Base-by-base conservation (phyloP, 768 basidiomycete genomes). In the Calvatia gigantea region DNA sequence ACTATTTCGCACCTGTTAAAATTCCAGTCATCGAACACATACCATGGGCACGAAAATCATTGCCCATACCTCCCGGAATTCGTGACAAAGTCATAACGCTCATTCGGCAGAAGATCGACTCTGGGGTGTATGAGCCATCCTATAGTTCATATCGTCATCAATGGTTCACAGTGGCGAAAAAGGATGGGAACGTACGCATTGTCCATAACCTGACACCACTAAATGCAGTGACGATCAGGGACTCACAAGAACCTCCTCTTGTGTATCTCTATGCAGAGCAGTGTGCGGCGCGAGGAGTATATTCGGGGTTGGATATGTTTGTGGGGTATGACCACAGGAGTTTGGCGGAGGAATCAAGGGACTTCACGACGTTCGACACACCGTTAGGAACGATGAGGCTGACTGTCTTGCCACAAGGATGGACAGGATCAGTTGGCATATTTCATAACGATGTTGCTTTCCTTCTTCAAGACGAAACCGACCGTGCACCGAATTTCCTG, bases 141-240 rank as follows among this genome's bases (percentile, higher is more conserved):
- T 63, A 70, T 7, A 68, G 69, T 0, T 68, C 69, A 0, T 78
- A 77, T 50, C 59, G 68, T 4, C 69, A 69, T 0, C 35, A 62
- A 2, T 75, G 73, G 74, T 76, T 77, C 45, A 66, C 63, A 27
- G 72, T 76, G 0, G 23, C 67, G 0, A 77, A 77, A 59, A 71
- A 72, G 44, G 66, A 63, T 58, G 57, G 71, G 53, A 42, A 63
- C 0, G 54, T 79, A 0, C 51, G 69, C 5, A 61, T 75, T 2
- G 73, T 79, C 0, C 74, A 76, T 46, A 78, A n/a, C n/a, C n/a
- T n/a, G n/a, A n/a, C n/a, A n/a, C n/a, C n/a, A n/a, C n/a, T n/a
- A n/a, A n/a, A n/a, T 52, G 49, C 54, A 19, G 69, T 78, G 0
- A 67, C 70, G 0, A 73, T 79, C 2, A 38, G 64, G 11, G 71